phyloP scores from a whole-genome alignment of 805 yeast species.

The Lachancea sp. region DNA sequence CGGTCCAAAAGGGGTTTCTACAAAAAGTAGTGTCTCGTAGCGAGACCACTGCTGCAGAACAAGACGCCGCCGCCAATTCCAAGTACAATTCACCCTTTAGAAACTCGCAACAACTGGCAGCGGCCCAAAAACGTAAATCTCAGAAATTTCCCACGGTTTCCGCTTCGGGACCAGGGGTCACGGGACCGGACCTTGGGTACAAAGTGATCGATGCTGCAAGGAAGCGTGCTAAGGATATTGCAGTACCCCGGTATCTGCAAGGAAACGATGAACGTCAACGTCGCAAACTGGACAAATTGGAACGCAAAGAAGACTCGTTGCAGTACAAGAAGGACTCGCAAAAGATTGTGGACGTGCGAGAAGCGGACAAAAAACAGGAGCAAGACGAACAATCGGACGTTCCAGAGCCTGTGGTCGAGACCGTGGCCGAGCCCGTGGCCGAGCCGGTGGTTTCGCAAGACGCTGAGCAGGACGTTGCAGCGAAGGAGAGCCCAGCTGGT shows the following conservation, averaged over 20 bases:
- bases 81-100: conserved; percentile 19
- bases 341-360: conserved; percentile 10
- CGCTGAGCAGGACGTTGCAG: not conserved
- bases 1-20: conserved; percentile 10
- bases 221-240: conserved; percentile 28
- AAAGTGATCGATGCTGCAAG: conserved; percentile 15
- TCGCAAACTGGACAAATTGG: conserved; percentile 16
- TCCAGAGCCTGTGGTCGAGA: not conserved
- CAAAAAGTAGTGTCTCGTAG: conserved; percentile 7
- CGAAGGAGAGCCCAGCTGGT: not conserved
- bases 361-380: conserved; percentile 1
- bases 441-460: not conserved
- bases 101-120: conserved; percentile 10
- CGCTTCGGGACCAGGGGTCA: conserved; percentile 21
- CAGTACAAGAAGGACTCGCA: conserved; percentile 22
- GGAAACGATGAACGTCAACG: conserved; percentile 27
- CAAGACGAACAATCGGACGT: conserved; percentile 3
- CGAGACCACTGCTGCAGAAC: not conserved
- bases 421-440: conserved; percentile 1
- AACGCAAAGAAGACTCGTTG: conserved; percentile 20
- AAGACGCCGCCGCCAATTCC: not conserved
- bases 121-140: conserved; percentile 14
- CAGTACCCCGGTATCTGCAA: conserved; percentile 24
- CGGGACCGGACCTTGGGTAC: conserved; percentile 24
- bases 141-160: conserved; percentile 27